Percentiles rank a stretch among this genome's conserved stretches.
phyloP scores from a whole-genome alignment of 208 protist genomes.

The Leishmania major region DNA sequence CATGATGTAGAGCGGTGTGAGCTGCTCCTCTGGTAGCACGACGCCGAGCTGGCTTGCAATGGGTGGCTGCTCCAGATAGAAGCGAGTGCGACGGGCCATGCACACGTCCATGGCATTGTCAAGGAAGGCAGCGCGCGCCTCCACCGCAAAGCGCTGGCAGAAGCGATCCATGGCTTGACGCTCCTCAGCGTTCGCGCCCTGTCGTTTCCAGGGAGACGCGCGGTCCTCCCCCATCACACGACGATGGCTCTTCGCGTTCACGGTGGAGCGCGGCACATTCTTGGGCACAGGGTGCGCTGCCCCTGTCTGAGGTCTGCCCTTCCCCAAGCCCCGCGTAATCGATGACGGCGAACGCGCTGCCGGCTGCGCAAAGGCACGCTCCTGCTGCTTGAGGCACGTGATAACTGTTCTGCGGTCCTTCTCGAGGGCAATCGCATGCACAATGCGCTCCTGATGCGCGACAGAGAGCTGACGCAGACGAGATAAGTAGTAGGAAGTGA shows the following conservation, averaged over 20 bases:
- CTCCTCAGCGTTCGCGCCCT: slow-evolving; percentile 1
- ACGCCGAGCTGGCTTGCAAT: slow-evolving; percentile 32
- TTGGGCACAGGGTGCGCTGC: slow-evolving; percentile 1
- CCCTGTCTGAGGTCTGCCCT: neutral
- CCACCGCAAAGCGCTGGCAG: slow-evolving; percentile 33
- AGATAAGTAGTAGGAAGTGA: slow-evolving; percentile 44
- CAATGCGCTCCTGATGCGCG: slow-evolving; percentile 49
- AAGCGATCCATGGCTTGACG: slow-evolving; percentile 35
- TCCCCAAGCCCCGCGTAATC: neutral
- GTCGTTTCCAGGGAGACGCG: neutral
- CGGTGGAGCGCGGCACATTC: neutral
- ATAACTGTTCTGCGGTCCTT: slow-evolving; percentile 41
- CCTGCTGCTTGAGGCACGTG: slow-evolving; percentile 39
- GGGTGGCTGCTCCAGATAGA: slow-evolving; percentile 41
- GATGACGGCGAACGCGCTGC: slow-evolving; percentile 3
- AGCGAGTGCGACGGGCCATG: slow-evolving; percentile 35
- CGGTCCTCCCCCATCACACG: slow-evolving; percentile 3
- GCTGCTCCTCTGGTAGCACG: slow-evolving; percentile 42
- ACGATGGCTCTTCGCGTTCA: slow-evolving; percentile 4
- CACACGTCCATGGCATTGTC: slow-evolving; percentile 44
- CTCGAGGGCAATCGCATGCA: slow-evolving; percentile 32
- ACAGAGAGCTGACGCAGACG: slow-evolving; percentile 42
- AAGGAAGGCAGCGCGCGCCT: slow-evolving; percentile 59
- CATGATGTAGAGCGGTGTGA: slow-evolving; percentile 41
- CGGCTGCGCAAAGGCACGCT: slow-evolving; percentile 10